Percentiles rank a stretch among this genome's conserved stretches.
phyloP scores from a whole-genome alignment of 2,329 filamentous ascomycete species.

The Plenodomus lindquistii region DNA sequence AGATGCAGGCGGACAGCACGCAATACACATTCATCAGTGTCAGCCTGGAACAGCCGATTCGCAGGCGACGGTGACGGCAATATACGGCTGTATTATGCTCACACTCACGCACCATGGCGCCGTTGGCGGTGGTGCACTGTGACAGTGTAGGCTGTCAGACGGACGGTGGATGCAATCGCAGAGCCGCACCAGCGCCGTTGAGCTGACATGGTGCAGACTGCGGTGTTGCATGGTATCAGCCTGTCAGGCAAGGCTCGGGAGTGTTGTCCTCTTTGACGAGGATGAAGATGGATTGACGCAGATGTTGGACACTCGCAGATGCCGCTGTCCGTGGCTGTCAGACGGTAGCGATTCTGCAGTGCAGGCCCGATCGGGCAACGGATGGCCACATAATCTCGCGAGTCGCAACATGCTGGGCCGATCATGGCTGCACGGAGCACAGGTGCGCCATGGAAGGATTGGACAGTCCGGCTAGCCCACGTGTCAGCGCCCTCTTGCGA shows the following conservation, averaged over 20 bases:
- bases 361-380: background rate
- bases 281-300: background rate
- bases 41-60: background rate
- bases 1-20: background rate
- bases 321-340: background rate
- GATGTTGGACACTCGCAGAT: background rate
- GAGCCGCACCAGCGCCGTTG: background rate
- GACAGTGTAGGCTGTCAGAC: background rate
- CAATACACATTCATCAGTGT: background rate
- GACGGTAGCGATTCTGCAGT: background rate
- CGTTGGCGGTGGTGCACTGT: too few relatives aligned
- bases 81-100: background rate
- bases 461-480: constrained; percentile 19
- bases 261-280: background rate
- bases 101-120: background rate
- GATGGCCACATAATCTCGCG: background rate
- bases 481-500: constrained; percentile 16
- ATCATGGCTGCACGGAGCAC: background rate
- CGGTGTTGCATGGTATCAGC: background rate
- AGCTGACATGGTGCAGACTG: background rate
- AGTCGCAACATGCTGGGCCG: background rate
- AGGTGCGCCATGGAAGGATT: background rate
- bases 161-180: background rate
- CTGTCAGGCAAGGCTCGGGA: background rate
- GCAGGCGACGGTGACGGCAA: background rate